These are phyloP conservation scores for Mycena filopes DNA, from an alignment of 768 basidiomycete species.

Conservation along the genomic window DNA sequence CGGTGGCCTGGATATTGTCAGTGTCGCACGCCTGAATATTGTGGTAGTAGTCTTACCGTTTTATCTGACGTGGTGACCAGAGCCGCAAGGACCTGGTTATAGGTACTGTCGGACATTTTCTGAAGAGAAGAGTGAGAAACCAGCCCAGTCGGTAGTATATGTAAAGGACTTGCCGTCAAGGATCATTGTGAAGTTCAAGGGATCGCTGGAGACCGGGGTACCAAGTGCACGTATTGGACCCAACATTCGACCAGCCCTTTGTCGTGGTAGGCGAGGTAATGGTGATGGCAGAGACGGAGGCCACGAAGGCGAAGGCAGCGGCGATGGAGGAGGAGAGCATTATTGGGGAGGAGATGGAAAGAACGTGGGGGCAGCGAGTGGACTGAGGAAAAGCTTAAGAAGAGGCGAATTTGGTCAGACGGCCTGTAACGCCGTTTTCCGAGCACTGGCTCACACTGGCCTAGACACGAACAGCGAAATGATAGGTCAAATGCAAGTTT, in stretches of 20 bases:
- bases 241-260: slow-evolving; percentile 68
- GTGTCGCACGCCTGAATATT: background rate
- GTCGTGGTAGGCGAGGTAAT: slow-evolving; percentile 62
- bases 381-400: slow-evolving; percentile 9
- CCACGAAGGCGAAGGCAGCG: slow-evolving; percentile 62
- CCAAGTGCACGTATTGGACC: slow-evolving; percentile 70
- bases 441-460: no score
- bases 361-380: slow-evolving; percentile 30
- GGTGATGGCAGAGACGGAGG: slow-evolving; percentile 70
- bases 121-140: slow-evolving; percentile 41
- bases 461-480: no score
- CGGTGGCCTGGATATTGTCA: slow-evolving; percentile 35
- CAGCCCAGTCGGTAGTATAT: no score
- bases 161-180: slow-evolving; percentile 44
- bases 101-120: slow-evolving; percentile 34
- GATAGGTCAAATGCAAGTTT: no score
- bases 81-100: slow-evolving; percentile 62
- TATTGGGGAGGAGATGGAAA: slow-evolving; percentile 19
- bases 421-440: no score
- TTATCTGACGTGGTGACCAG: slow-evolving; percentile 61
- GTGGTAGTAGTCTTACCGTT: slow-evolving; percentile 5
- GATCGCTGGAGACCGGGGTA: slow-evolving; percentile 72
- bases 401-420: no score
- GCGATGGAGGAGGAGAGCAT: slow-evolving; percentile 56
- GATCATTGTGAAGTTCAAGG: slow-evolving; percentile 74